A percentile compares a stretch with the other conserved stretches of the same genome.
Conservation (phyloP, 495 filamentous ascomycete genomes). For the Penicillium desertorum region DNA sequence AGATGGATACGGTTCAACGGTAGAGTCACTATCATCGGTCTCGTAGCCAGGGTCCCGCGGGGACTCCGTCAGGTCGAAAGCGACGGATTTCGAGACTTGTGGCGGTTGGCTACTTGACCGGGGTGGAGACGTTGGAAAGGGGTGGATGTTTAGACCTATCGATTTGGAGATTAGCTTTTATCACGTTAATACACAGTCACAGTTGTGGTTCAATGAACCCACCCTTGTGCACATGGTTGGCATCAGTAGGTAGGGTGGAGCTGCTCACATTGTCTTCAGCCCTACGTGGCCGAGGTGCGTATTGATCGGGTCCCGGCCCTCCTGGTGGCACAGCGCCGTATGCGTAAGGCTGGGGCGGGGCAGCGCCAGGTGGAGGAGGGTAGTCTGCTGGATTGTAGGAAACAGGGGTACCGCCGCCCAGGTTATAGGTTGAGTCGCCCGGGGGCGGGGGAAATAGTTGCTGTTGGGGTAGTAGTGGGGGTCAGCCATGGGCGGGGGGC, state of each 20-base stretch:
- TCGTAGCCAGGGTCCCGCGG: conserved; percentile 37
- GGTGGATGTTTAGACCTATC: conserved; percentile 28
- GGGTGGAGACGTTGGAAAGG: neutral
- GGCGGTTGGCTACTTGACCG: conserved; percentile 32
- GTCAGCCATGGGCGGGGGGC: conserved; percentile 21
- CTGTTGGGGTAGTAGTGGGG: conserved; percentile 42
- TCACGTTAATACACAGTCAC: neutral
- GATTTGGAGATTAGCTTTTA: conserved; percentile 8
- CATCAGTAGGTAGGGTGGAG: conserved; percentile 39
- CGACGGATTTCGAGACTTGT: conserved; percentile 36
- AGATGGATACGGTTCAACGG: conserved; percentile 23
- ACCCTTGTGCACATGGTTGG: conserved; percentile 42
- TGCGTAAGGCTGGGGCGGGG: conserved; percentile 44
- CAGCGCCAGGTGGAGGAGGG: conserved; percentile 45
- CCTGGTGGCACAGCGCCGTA: conserved; percentile 42
- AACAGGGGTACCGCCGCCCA: conserved; percentile 28
- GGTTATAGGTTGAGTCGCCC: conserved; percentile 33
- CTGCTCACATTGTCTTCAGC: conserved; percentile 60
- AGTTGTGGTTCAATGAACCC: conserved; percentile 40
- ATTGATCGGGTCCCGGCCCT: conserved; percentile 37
- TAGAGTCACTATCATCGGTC: conserved; percentile 46
- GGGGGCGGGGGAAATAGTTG: conserved; percentile 47
- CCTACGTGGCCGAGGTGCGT: conserved; percentile 44
- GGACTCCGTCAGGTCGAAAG: conserved; percentile 34
- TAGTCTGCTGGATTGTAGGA: conserved; percentile 48